Evolutionary conservation across 2,329 filamentous ascomycete genomes (phyloP).

Genomic region (Epicoccum sorghinum): DNA sequence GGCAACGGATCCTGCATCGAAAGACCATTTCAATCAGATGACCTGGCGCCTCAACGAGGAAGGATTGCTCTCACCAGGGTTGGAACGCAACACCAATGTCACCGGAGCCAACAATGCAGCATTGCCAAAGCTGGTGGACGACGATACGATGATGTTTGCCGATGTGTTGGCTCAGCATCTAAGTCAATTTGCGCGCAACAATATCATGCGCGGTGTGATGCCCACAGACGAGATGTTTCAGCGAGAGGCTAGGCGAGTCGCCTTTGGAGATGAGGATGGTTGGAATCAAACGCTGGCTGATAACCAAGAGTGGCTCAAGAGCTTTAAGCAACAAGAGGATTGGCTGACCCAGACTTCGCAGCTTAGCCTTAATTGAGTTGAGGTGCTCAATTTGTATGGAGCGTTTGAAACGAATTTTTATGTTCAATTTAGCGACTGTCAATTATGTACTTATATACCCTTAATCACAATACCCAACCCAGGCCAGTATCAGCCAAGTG

Average conservation of each 20-base stretch:
- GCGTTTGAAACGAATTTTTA: too few relatives aligned
- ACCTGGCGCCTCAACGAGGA: conserved; percentile 17
- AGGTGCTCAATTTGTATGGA: not conserved
- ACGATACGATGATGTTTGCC: conserved; percentile 44
- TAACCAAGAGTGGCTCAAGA: conserved; percentile 47
- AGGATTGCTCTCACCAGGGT: not conserved
- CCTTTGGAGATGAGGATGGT: conserved; percentile 54
- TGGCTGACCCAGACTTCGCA: conserved; percentile 9
- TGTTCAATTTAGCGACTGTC: not conserved
- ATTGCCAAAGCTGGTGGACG: conserved; percentile 30
- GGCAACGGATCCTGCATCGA: conserved; percentile 40
- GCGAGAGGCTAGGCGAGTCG: conserved; percentile 50
- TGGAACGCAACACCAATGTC: not conserved
- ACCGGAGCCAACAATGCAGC: not conserved
- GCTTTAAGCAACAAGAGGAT: conserved; percentile 21
- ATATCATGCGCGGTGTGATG: conserved; percentile 43
- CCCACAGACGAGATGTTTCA: conserved; percentile 58
- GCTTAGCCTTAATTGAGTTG: not conserved
- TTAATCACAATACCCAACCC: too few relatives aligned
- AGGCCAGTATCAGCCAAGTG: too few relatives aligned
- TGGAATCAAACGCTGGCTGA: conserved; percentile 50
- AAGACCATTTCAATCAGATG: conserved; percentile 30
- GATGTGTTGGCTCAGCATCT: conserved; percentile 52
- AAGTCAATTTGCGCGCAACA: conserved; percentile 50
- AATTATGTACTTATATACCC: too few relatives aligned